phyloP scores from a whole-genome alignment of 108 stramenopile genomes.

The Fragilaria radians region DNA sequence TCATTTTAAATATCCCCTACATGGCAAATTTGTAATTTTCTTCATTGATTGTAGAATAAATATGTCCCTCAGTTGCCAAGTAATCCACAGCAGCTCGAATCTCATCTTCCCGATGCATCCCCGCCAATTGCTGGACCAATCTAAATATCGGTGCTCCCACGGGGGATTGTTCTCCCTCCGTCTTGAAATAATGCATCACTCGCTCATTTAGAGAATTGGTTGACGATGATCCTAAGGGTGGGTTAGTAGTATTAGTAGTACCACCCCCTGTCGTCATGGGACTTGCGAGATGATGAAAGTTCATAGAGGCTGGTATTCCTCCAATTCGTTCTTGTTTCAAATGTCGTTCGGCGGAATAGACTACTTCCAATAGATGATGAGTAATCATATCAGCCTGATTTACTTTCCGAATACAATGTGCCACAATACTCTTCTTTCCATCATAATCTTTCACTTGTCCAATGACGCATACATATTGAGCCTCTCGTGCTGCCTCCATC shows the following conservation, averaged over 20 bases:
- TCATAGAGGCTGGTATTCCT: background rate
- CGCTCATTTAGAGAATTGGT: conserved; percentile 8
- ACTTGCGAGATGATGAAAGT: background rate
- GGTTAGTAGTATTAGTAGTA: conserved; percentile 21
- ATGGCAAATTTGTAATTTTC: conserved; percentile 45
- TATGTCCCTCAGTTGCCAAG: conserved; percentile 62
- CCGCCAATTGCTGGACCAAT: conserved; percentile 18
- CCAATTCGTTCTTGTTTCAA: conserved; percentile 27
- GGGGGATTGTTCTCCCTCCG: conserved; percentile 18
- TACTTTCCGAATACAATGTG: conserved; percentile 54
- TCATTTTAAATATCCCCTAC: too few relatives aligned
- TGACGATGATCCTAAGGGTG: too few relatives aligned
- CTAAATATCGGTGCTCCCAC: conserved; percentile 30
- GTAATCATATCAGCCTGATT: conserved; percentile 68
- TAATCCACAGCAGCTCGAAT: conserved; percentile 39
- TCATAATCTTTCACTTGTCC: conserved; percentile 74
- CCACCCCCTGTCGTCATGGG: conserved; percentile 8
- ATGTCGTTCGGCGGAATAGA: conserved; percentile 52
- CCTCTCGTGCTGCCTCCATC: conserved; percentile 31
- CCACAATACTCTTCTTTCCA: conserved; percentile 49
- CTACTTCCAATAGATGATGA: conserved; percentile 77
- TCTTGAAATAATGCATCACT: background rate
- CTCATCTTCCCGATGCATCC: conserved; percentile 32
- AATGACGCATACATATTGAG: conserved; percentile 60
- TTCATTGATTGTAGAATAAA: conserved; percentile 79